A percentile compares a stretch with the other conserved stretches of the same genome.
Evolutionary conservation across 176 grass and related monocot genomes (phyloP).

Genomic region (Poa pratensis): DNA sequence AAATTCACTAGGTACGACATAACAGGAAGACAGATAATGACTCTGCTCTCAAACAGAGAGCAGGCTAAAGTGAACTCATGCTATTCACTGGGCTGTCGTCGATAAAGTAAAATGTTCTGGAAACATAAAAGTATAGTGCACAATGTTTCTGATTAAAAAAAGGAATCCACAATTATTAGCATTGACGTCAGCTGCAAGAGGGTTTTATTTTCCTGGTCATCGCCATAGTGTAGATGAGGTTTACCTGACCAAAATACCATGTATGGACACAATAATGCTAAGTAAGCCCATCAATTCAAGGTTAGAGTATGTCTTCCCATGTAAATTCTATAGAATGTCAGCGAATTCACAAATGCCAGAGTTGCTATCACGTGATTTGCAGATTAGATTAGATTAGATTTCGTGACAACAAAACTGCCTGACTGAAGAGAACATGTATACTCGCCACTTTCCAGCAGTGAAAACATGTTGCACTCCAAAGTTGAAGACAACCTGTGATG

Average conservation of each 20-base stretch:
- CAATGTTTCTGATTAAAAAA: not conserved
- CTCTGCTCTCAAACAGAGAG: not conserved
- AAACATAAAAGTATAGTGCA: not conserved
- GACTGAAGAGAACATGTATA: not conserved
- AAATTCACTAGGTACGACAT: not conserved
- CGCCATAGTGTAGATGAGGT: not conserved
- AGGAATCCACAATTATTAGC: not conserved
- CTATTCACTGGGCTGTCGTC: not conserved
- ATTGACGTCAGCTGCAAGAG: not conserved
- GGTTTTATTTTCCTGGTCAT: not conserved
- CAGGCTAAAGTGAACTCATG: not conserved
- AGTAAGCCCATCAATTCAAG: slow-evolving; percentile 12
- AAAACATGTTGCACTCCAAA: slow-evolving; percentile 28
- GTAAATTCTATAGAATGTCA: not conserved
- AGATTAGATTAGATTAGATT: not conserved
- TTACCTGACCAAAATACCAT: not conserved
- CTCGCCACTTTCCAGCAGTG: slow-evolving; percentile 3
- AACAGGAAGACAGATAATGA: not conserved
- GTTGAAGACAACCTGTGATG: not conserved
- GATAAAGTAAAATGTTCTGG: slow-evolving; percentile 17
- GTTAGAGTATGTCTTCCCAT: not conserved
- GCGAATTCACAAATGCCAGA: slow-evolving; percentile 9
- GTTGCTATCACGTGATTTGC: not conserved
- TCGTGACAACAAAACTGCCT: not conserved
- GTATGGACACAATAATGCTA: slow-evolving; percentile 9